Base-by-base conservation (phyloP, 2,329 filamentous ascomycete genomes). In the Ceratocystis colombiana region DNA sequence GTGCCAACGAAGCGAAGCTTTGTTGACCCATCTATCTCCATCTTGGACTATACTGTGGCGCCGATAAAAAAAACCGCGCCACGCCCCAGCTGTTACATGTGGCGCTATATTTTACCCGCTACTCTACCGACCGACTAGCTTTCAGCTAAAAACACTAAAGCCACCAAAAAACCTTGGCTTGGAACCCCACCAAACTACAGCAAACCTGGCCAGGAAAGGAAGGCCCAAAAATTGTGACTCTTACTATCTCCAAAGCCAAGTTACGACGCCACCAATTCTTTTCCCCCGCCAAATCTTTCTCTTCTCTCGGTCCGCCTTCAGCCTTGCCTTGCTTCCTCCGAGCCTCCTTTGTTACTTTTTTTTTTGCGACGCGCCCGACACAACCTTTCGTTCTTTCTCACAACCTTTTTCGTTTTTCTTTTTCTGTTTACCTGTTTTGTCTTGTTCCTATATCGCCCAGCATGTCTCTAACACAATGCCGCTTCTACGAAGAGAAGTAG, bases 401-500 rank as follows among this genome's bases (percentile, higher is more conserved):
- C 48, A 59, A 37, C 48, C 37, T n/a, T 48, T 28, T 37, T 61
- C 28, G 33, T 53, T 62, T 55, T 53, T 57, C 28, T 55, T 22
- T n/a, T 46, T 66, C 45, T 33, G 12, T 55, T 45, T 53, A 17
- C 28, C 41, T 37, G 22, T 22, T 17, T 45, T 33, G 15, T 25
- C 22, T 15, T 28, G n/a, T 74, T 63, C 76, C 79, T 80, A 80
- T 45, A 44, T 64, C 46, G 64, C 66, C 82, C 84, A 88, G 76
- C 74, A 96, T 95, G 89, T 95, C 91, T 79, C 86, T 96, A 81
- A 94, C 89, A 76, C 96, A 96, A 80, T 96, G 89, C 79, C 90
- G 91, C 74, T 96, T 95, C 79, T 96, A 96, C 77, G 91, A 96
- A 83, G 90, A 96, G 80, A 96, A 96, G 79, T 96, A 88, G 70